These are phyloP conservation scores for Capsicum rhomboideum DNA, from an alignment of 257 asterid species.

Conservation along the genomic window DNA sequence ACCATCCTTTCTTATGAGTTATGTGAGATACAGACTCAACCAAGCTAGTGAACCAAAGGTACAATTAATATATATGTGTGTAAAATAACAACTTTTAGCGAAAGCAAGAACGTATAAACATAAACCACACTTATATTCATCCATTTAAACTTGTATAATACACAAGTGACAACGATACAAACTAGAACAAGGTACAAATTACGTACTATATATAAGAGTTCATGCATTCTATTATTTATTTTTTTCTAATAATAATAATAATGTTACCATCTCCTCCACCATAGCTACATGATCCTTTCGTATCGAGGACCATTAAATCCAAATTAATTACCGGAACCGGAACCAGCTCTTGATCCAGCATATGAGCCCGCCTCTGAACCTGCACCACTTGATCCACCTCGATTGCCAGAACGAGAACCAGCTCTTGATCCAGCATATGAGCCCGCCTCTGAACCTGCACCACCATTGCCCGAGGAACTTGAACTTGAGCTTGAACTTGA, in stretches of 20 bases:
- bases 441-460: constrained; percentile 53
- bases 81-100: background rate
- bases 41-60: too few species aligned
- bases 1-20: background rate
- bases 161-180: background rate
- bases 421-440: constrained; percentile 60
- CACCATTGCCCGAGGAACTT: constrained; percentile 11
- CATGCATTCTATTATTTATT: background rate
- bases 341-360: constrained; percentile 65
- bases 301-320: background rate
- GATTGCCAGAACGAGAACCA: constrained; percentile 32
- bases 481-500: constrained; percentile 12
- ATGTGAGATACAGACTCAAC: background rate
- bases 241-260: background rate
- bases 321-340: constrained; percentile 19
- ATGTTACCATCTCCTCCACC: background rate
- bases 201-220: background rate
- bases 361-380: constrained; percentile 59
- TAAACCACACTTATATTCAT: background rate
- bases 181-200: background rate
- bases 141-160: background rate
- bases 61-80: too few species aligned
- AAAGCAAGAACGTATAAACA: background rate
- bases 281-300: background rate
- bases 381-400: constrained; percentile 11